phyloP scores from a whole-genome alignment of 768 basidiomycete genomes.

The Mycena filopes region DNA sequence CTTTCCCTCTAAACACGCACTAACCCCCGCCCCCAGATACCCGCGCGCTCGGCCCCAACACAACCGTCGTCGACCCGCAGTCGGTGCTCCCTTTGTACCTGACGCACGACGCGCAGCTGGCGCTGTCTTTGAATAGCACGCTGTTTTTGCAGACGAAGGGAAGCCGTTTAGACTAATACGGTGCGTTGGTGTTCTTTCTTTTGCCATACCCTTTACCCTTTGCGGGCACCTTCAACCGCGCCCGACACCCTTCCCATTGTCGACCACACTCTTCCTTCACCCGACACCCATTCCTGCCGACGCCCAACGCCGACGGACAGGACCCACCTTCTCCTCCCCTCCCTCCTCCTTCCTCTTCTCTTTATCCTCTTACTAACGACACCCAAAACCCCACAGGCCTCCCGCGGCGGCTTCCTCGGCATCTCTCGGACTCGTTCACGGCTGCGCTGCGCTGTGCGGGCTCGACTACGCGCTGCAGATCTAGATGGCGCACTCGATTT shows the following conservation, averaged over 20 bases:
- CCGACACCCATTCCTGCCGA: no score
- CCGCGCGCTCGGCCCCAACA: background rate
- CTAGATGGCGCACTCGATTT: slow-evolving; percentile 63
- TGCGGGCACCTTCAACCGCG: no score
- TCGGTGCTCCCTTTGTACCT: background rate
- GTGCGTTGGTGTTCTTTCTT: background rate
- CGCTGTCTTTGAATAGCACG: background rate
- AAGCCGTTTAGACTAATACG: background rate
- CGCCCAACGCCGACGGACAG: no score
- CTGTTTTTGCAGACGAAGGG: background rate
- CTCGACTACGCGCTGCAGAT: slow-evolving; percentile 63
- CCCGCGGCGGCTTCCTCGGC: background rate
- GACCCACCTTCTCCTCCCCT: no score
- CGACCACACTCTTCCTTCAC: no score
- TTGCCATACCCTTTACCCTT: background rate
- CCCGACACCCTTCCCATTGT: no score
- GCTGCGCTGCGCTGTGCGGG: slow-evolving; percentile 53
- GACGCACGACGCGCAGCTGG: background rate
- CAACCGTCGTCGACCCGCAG: background rate
- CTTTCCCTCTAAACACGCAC: background rate
- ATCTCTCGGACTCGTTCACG: background rate
- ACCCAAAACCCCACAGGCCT: no score
- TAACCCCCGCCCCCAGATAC: background rate
- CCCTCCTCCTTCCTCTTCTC: no score
- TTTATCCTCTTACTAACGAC: no score